Base-by-base conservation (phyloP, 768 basidiomycete species). In the Suillus hirtellus region DNA sequence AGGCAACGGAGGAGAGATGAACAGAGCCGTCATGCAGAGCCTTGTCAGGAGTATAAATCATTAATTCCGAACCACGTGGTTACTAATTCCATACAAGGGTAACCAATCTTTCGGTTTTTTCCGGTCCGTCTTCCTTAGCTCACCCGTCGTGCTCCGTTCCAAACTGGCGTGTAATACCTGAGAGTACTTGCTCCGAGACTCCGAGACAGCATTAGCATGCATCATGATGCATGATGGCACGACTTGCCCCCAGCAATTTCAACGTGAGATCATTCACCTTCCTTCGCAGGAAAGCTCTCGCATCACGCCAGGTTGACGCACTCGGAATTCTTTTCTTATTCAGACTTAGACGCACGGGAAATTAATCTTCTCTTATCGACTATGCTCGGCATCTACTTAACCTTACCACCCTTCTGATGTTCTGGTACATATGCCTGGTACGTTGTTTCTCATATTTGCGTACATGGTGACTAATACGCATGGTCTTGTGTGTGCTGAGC, bases 1-100 rank as follows among this genome's bases (percentile, higher is more conserved):
- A 59, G 55, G 34, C 31, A 43, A 63, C 40, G 43, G 40, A 63
- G 56, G 27, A 68, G 54, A 43, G 42, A 63, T n/a, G 60, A 60
- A 44, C 34, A 37, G 34, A 58, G 27, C 44, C 31, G 42, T 42
- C 56, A 42, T 58, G 56, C 56, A 58, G 56, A 58, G 56, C 56
- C 56, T 58, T 42, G 40, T 58, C 56, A 58, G 56, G 56, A 58
- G 56, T 58, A 58, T 58, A 58, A 58, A 58, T 58, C 56, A 58
- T 42, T 58, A 27, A 58, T 31, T 58, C 38, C 17, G 40, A 27
- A 42, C 17, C 56, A 58, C 56, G 40, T 58, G 56, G 47, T 58
- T 5, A 58, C 24, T 40, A 31, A 27, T 59, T 34, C 52, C 40
- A 55, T 59, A 59, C 15, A 15, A 17, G 55, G 38, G 38, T 58